Evolutionary conservation across 306 rosid species (phyloP).

Genomic region (Pyrus communis): DNA sequence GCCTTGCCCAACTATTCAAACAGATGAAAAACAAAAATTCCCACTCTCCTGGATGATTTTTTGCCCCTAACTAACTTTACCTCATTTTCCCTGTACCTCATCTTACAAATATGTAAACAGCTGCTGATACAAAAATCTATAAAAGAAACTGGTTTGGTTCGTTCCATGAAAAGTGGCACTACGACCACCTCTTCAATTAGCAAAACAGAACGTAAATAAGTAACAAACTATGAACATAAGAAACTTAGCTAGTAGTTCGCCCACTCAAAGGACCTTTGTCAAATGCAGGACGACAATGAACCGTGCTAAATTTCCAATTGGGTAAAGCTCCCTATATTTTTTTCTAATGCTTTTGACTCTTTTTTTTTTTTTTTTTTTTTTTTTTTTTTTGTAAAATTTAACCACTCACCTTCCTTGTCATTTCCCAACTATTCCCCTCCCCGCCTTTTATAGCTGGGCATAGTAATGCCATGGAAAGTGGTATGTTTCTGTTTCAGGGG

Average conservation of each 20-base stretch:
- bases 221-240: too few relatives aligned
- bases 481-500: neutral
- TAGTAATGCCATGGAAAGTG: too few relatives aligned
- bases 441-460: too few relatives aligned
- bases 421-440: too few relatives aligned
- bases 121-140: neutral
- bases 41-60: neutral
- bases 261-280: too few relatives aligned
- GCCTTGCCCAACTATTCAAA: neutral
- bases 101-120: neutral
- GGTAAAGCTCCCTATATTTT: too few relatives aligned
- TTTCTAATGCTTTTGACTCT: too few relatives aligned
- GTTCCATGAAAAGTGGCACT: neutral
- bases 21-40: neutral
- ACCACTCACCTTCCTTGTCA: neutral
- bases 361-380: too few relatives aligned
- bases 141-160: neutral
- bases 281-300: neutral
- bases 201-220: too few relatives aligned
- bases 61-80: neutral
- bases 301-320: too few relatives aligned
- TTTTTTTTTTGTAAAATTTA: neutral
- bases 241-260: neutral
- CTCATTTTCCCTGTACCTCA: too few relatives aligned
- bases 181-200: neutral